A percentile compares a stretch with the other conserved stretches of the same genome.
These are phyloP conservation scores for Lotus japonicus DNA, from an alignment of 306 rosid species.

Conservation along the genomic window DNA sequence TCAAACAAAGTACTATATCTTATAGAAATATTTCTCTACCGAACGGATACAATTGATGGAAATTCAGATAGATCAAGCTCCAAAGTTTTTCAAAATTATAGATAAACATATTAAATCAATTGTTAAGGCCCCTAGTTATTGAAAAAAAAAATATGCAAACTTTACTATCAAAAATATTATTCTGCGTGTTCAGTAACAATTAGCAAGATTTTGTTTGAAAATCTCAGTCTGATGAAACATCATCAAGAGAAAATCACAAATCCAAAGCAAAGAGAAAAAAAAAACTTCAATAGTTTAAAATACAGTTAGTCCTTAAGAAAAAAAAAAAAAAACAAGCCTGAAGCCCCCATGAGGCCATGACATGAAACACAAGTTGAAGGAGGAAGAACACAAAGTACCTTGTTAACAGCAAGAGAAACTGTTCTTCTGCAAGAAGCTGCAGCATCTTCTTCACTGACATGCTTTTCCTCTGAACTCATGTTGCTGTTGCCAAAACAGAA, in stretches of 20 bases:
- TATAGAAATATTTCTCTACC: neutral
- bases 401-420: slow-evolving; percentile 29
- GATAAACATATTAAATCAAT: neutral
- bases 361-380: neutral
- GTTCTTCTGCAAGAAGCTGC: slow-evolving; percentile 36
- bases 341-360: too few relatives aligned
- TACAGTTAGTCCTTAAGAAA: too few relatives aligned
- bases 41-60: neutral
- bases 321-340: too few relatives aligned
- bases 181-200: neutral
- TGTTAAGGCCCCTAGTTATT: neutral
- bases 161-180: neutral
- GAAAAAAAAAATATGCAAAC: neutral
- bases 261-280: neutral
- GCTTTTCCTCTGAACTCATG: slow-evolving; percentile 52
- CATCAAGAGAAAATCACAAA: neutral
- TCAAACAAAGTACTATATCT: neutral
- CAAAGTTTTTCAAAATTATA: neutral
- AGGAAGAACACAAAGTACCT: slow-evolving; percentile 31
- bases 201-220: neutral
- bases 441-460: slow-evolving; percentile 20
- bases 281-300: neutral
- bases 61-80: slow-evolving; percentile 7
- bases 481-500: neutral
- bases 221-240: neutral